These are phyloP conservation scores for Trypanosoma cruzi DNA, from an alignment of 208 protist species.

Conservation along the genomic window DNA sequence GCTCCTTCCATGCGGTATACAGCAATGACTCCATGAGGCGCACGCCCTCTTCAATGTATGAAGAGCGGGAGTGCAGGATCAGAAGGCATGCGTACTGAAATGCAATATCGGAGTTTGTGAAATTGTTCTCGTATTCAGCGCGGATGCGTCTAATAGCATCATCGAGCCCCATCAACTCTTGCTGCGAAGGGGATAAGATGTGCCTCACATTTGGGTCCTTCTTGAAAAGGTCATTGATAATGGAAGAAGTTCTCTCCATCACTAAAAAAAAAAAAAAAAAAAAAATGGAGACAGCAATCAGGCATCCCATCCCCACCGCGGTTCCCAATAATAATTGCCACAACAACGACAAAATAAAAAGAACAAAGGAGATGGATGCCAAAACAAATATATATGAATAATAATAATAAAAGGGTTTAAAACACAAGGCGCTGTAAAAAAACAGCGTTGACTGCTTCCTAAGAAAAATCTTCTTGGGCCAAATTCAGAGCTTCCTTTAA, in stretches of 20 bases:
- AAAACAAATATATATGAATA: neutral
- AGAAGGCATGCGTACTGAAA: constrained; percentile 68
- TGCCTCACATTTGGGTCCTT: constrained; percentile 47
- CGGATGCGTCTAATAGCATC: constrained; percentile 47
- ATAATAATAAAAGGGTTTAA: no score
- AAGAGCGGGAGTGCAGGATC: constrained; percentile 58
- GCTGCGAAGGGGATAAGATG: constrained; percentile 45
- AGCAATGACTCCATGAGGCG: constrained; percentile 71
- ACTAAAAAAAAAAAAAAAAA: constrained; percentile 12
- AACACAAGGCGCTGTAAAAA: neutral
- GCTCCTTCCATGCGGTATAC: constrained; percentile 47
- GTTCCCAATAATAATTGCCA: neutral
- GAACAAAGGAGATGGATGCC: neutral
- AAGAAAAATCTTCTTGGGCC: constrained; percentile 21
- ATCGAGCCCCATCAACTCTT: constrained; percentile 56
- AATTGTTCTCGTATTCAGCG: constrained; percentile 29
- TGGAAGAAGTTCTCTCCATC: constrained; percentile 5
- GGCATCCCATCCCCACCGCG: neutral
- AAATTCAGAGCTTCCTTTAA: constrained; percentile 38
- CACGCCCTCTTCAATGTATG: constrained; percentile 64
- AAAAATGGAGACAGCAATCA: constrained; percentile 10
- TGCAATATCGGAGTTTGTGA: constrained; percentile 35
- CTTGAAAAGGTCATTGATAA: constrained; percentile 46
- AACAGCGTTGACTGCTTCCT: constrained; percentile 21
- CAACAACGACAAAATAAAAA: neutral